Base-by-base conservation (phyloP, 1,284 basidiomycete genomes). In the Melanopsichium pennsylvanicum region DNA sequence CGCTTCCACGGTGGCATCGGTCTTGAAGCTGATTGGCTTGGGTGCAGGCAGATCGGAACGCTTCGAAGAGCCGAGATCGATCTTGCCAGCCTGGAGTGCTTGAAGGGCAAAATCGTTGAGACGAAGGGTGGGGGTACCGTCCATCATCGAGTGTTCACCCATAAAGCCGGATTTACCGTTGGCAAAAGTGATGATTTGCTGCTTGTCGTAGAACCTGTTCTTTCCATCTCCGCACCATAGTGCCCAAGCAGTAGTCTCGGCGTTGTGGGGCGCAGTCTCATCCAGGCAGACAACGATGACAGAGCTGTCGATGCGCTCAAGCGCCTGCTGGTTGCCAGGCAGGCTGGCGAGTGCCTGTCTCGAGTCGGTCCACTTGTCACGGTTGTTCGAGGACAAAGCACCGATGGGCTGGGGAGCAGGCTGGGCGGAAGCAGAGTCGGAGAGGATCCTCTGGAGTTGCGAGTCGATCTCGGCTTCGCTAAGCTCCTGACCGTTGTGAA, bases 141-240 rank as follows among this genome's bases (percentile, higher is more conserved):
- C 95, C 91, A 94, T 92, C 81, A 90, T 92, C 12, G 91, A 92
- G 82, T 95, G 92, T 82, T 95, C 93, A 48, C 93, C 93, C 86
- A 93, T 89, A 72, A 96, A 99, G 1, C 92, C 95, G 23, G 92
- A 92, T 59, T 93, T 91, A 49, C 93, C 96, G 90, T 96, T 31
- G 96, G 90, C 60, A 15, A 69, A 70, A 13, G 77, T 67, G 42
- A 79, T 73, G 61, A 82, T 92, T 81, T 97, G 91, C 81, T 98
- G 95, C 83, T 98, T 98, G 85, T 98, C 96, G 81, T 90, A 97
- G 86, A 91, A 99, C 59, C 95, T 85, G 83, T 97, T 97, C 67
- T 88, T 86, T 35, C 92, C 93, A 70, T 96, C 88, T 36, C 95
- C 95, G 23, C 90, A 89, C 95, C 95, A 98, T 61, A 89, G 88